These are phyloP conservation scores for Tulasnella sp. DNA, from an alignment of 768 basidiomycete species.

Conservation along the genomic window DNA sequence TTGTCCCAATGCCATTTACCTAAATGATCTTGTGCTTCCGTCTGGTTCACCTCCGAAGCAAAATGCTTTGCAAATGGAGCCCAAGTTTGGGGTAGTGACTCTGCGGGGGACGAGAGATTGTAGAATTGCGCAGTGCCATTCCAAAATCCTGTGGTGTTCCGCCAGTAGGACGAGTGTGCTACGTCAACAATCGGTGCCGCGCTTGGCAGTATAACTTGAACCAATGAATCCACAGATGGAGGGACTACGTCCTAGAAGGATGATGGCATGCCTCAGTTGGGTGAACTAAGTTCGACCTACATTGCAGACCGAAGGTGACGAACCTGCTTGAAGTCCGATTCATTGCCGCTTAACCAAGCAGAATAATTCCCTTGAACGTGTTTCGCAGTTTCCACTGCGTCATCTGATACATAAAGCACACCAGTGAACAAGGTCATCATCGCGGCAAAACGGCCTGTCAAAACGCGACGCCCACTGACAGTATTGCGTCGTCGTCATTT, in stretches of 20 bases:
- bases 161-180: conserved; percentile 46
- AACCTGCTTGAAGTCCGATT: conserved; percentile 57
- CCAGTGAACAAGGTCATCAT: neutral
- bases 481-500: conserved; percentile 5
- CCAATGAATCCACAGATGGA: conserved; percentile 33
- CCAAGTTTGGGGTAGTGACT: conserved; percentile 37
- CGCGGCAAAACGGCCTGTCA: no score
- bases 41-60: conserved; percentile 42
- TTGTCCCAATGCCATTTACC: conserved; percentile 65
- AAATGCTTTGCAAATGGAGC: conserved; percentile 38
- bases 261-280: no score
- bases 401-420: conserved; percentile 41
- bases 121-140: conserved; percentile 50
- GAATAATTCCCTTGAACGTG: conserved; percentile 63
- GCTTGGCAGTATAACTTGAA: conserved; percentile 39
- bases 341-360: conserved; percentile 60
- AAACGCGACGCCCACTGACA: no score
- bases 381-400: conserved; percentile 46
- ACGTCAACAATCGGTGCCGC: conserved; percentile 38
- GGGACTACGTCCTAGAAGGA: neutral
- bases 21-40: conserved; percentile 31
- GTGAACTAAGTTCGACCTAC: no score
- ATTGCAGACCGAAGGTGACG: conserved; percentile 17
- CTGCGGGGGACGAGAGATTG: conserved; percentile 38
- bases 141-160: conserved; percentile 71